These are phyloP conservation scores for Tillandsia fasciculata DNA, from an alignment of 176 grass and related monocot genomes.

Conservation along the genomic window DNA sequence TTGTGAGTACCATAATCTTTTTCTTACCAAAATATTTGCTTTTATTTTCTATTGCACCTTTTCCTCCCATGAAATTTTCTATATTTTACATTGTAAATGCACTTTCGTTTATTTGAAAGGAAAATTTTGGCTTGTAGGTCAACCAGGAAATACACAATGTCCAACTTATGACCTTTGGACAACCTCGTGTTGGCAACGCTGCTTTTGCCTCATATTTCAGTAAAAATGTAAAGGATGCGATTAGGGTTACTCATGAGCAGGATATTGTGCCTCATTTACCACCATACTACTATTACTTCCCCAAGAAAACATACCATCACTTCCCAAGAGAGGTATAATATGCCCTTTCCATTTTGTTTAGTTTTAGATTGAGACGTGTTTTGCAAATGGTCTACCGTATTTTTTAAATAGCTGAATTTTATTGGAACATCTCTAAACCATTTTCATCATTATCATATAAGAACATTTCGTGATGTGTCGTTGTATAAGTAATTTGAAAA, in stretches of 20 bases:
- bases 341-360: background rate
- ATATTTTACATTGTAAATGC: background rate
- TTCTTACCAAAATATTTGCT: background rate
- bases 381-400: too few species aligned
- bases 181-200: conserved; percentile 65
- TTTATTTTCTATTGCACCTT: background rate
- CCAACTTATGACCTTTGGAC: conserved; percentile 54
- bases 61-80: background rate
- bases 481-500: too few species aligned
- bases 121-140: conserved; percentile 28
- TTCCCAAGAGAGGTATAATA: conserved; percentile 42
- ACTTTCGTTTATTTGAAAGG: background rate
- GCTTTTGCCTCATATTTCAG: conserved; percentile 43
- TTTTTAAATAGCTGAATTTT: too few species aligned
- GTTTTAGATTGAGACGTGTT: too few species aligned
- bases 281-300: conserved; percentile 53
- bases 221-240: conserved; percentile 39
- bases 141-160: conserved; percentile 32
- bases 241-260: conserved; percentile 43
- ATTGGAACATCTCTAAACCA: too few species aligned
- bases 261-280: conserved; percentile 72
- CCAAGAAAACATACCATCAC: conserved; percentile 45
- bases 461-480: too few species aligned
- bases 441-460: too few species aligned
- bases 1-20: conserved; percentile 32